phyloP scores from a whole-genome alignment of 176 grass and related monocot genomes.

The Chrysopogon serrulatus region DNA sequence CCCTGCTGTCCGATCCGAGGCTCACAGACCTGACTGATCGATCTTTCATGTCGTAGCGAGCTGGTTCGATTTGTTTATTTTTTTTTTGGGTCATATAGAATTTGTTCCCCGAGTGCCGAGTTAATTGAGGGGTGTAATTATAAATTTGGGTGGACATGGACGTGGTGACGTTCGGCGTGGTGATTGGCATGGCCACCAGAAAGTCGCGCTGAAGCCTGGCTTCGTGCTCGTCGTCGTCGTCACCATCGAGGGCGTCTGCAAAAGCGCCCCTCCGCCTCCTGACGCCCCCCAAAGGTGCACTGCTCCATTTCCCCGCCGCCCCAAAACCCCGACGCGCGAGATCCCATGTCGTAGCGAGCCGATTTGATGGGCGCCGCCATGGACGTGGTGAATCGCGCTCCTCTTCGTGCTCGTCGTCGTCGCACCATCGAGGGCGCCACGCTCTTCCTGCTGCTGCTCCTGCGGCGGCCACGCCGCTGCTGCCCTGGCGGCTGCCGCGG shows the following conservation, averaged over 20 bases:
- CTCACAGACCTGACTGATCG: background rate
- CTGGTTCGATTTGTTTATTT: background rate
- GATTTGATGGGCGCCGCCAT: too few relatives aligned
- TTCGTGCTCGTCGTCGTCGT: slow-evolving; percentile 55
- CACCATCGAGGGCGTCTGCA: slow-evolving; percentile 67
- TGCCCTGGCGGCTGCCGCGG: slow-evolving; percentile 10
- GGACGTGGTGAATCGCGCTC: too few relatives aligned
- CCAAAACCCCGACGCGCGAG: background rate
- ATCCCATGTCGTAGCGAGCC: too few relatives aligned
- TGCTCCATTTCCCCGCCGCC: too few relatives aligned
- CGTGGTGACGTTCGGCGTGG: slow-evolving; percentile 65
- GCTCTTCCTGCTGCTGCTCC: too few relatives aligned
- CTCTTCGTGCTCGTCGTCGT: too few relatives aligned
- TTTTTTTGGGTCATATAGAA: background rate
- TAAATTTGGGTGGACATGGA: slow-evolving; percentile 40
- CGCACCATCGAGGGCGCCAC: too few relatives aligned
- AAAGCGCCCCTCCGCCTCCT: slow-evolving; percentile 52
- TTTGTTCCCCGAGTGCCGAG: background rate
- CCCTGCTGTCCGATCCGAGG: background rate
- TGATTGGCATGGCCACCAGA: slow-evolving; percentile 72
- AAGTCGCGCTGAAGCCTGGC: slow-evolving; percentile 43
- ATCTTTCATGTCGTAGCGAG: background rate
- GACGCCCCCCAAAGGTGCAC: background rate
- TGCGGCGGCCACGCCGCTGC: too few relatives aligned
- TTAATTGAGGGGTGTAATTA: slow-evolving; percentile 8